Base-by-base conservation (phyloP, 2,329 filamentous ascomycete genomes). In the Aspergillus calidoustus region DNA sequence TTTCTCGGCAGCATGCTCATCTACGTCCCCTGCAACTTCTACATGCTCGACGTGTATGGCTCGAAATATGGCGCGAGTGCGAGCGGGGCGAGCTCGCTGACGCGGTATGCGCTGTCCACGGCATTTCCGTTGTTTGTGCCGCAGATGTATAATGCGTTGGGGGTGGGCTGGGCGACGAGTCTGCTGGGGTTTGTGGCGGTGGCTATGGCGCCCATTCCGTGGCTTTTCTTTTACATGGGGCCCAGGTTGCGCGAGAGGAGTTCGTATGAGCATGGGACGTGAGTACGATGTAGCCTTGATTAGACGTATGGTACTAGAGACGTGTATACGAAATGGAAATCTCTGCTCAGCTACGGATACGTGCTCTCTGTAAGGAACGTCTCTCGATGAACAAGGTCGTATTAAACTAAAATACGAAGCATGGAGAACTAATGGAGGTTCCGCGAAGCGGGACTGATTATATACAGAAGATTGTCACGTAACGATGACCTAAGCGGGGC, bases 31-130 rank as follows among this genome's bases (percentile, higher is more conserved):
- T 67, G 68, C 19, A 77, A 76, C 47, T 64, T 77, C 30, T 80
- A 76, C 68, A 78, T 80, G 75, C 70, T 79, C 43, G 77, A 80
- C 57, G 67, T 74, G 0, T 80, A 79, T 48, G 77, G 77, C 1
- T 72, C 77, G 1, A 64, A 75, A 2, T 79, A 78, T 50, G 77
- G 77, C 1, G 73, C 77, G 0, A 76, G 73, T 1, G 76, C 77
- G 8, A 66, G 65, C 30, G 73, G 72, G 0, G 73, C 73, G 1
- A 68, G 67, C 2, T 70, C 68, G 43, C 54, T 76, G 7, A 67
- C 66, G 3, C 60, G 74, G 41, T 71, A 75, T 62, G 59, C 66
- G 50, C 58, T 77, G 28, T 69, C 66, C 0, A 68, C 72, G 11
- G 74, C 72, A 3, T 79, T 80, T 57, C 77, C 77, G 13, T 63